Base-by-base conservation (phyloP, 305 asterid genomes). In the Fraxinus xanthoxyloides region DNA sequence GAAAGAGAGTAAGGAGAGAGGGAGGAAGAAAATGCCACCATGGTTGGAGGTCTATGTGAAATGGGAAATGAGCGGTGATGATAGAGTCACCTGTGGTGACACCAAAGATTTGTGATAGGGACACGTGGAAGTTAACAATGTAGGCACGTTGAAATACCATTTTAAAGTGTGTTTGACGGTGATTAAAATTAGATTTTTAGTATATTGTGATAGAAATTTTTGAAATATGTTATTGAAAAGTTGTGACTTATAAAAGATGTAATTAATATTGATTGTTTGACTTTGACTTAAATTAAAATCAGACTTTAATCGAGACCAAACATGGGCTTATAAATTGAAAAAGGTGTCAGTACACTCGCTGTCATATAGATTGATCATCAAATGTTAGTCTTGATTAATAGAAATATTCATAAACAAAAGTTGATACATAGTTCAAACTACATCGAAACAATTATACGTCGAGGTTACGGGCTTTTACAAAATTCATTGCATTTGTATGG, bases 1-100 rank as follows among this genome's bases (percentile, higher is more conserved):
- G 21, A 17, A 51, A 51, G 61, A 51, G 61, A 51, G 56, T 12
- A 1, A 65, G 35, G 40, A 28, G 46, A 54, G 75, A 31, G 81
- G n/a, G n/a, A 59, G 65, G 46, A 76, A 26, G 78, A 67, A 26
- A 67, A 26, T 28, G 6, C 40, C 73, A 76, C 79, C 72, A 80
- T 15, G 2, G 8, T 17, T 48, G 59, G 59, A 15, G 59, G 21
- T 4, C 59, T 3, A 15, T 17, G 51, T 24, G 75, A 2, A 69
- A 30, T 5, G 23, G 40, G 23, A 28, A 30, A 21, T 13, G 75
- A 36, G 2, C 19, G 74, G 75, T 43, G 79, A 67, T 86, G 82
- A 84, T 51, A 51, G 61, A 15, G 2, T 17, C 61, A 17, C 61
- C 23, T 4, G 8, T 17, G 8, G 61, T 51, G 61, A 51, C 61